Percentiles rank a stretch among this genome's conserved stretches.
Conservation (phyloP, 805 yeast genomes). For the Suhomyces prunicola region DNA sequence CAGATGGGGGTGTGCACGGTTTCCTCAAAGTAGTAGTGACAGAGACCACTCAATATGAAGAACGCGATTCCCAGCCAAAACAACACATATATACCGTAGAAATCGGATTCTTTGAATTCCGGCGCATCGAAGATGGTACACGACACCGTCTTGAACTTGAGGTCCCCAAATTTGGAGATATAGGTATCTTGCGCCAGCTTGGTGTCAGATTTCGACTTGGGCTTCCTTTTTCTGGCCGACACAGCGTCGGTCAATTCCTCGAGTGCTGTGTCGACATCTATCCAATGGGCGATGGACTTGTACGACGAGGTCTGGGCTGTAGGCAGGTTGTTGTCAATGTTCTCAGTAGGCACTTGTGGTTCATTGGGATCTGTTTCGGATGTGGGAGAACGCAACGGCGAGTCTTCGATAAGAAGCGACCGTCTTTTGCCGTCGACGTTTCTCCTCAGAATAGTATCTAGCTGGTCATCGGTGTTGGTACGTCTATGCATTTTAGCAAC, state of each 20-base stretch:
- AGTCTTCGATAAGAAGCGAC: slow-evolving; percentile 7
- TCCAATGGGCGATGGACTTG: neutral
- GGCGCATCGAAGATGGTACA: slow-evolving; percentile 54
- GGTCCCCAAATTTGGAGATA: slow-evolving; percentile 55
- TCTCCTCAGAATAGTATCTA: slow-evolving; percentile 4
- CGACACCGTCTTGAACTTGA: slow-evolving; percentile 39
- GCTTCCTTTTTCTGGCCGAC: neutral
- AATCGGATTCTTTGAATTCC: slow-evolving; percentile 43
- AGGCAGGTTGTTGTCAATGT: neutral
- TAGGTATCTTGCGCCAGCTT: slow-evolving; percentile 14
- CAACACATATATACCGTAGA: slow-evolving; percentile 78
- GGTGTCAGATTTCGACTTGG: neutral
- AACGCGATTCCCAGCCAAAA: slow-evolving; percentile 70
- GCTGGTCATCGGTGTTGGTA: slow-evolving; percentile 4
- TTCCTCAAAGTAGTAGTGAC: slow-evolving; percentile 48
- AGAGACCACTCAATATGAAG: slow-evolving; percentile 48
- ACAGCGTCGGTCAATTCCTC: neutral
- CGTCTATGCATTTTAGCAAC: slow-evolving; percentile 1
- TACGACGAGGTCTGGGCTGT: neutral
- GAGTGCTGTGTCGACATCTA: neutral
- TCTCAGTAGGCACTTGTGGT: neutral
- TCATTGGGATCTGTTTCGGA: neutral
- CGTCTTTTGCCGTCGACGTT: slow-evolving; percentile 5
- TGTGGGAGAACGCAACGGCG: neutral
- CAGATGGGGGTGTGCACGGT: slow-evolving; percentile 45